These are phyloP conservation scores for Zygnema cylindricum DNA, from an alignment of 139 green algal genomes.

Conservation along the genomic window DNA sequence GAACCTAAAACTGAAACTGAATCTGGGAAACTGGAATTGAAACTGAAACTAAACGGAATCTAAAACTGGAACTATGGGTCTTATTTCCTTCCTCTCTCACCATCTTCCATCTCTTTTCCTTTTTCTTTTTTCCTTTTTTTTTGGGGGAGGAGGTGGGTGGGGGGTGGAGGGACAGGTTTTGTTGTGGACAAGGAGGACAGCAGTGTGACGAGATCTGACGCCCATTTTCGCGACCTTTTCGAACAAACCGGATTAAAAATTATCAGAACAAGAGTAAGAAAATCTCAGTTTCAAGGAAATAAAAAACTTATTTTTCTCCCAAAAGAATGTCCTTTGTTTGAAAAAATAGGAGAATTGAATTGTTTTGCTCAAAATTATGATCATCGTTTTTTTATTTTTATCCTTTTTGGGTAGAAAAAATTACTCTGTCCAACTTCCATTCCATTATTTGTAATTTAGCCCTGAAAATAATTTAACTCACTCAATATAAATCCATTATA, in stretches of 20 bases:
- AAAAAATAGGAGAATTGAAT: constrained; percentile 7
- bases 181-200: constrained; percentile 89
- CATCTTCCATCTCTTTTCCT: neutral
- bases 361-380: neutral
- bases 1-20: too few species aligned
- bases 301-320: neutral
- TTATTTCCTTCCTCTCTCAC: neutral
- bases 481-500: neutral
- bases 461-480: neutral
- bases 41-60: too few species aligned
- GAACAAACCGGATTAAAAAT: constrained; percentile 61
- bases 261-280: constrained; percentile 29
- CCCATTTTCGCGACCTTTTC: constrained; percentile 80
- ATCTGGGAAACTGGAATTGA: too few species aligned
- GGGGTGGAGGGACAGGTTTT: constrained; percentile 69
- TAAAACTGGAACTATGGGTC: too few species aligned
- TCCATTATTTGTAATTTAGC: neutral
- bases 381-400: neutral
- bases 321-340: neutral
- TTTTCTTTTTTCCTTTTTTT: neutral
- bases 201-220: constrained; percentile 81
- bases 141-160: too few species aligned
- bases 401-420: neutral
- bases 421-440: neutral
- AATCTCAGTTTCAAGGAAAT: neutral